Base-by-base conservation (phyloP, 2,329 filamentous ascomycete species). In the Metarhizium anisopliae region DNA sequence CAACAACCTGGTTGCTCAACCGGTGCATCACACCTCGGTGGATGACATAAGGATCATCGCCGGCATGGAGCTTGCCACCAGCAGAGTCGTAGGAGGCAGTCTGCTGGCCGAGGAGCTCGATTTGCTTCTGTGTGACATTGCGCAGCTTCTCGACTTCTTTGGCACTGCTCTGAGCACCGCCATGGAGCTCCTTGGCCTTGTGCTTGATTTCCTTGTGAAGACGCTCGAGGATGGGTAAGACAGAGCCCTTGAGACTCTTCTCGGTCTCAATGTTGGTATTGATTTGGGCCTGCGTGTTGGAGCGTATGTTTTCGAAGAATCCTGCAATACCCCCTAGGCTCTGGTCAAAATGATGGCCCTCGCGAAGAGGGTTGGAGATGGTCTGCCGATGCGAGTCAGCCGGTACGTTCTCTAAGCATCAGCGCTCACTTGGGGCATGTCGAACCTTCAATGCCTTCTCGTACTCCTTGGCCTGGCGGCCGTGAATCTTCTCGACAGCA, bases 191-290 rank as follows among this genome's bases (percentile, higher is more conserved):
- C 77, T 97, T 97, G 60, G 83, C 80, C 77, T 97, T 97, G 75
- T 88, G 85, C 81, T 97, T 99, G 78, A 99, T 94, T 71, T 97
- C 94, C 70, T 90, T 86, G 76, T 97, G 92, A 51, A 99, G 79
- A 53, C 91, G 87, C 64, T 95, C 90, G 67, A 99, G 86, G 60
- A 93, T 86, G 42, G 93, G 94, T 20, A 96, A 79, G 35, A 97
- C 88, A 14, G 86, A 85, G 58, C 85, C 86, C 73, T 93, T 95
- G 62, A 99, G 80, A 63, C 85, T 89, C 77, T 94, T 94, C 64
- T 94, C 91, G 6, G 92, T 96, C 70, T 97, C 93, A 64, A 86
- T 75, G 70, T 96, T 93, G 67, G 89, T 86, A 72, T 94, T 95
- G 65, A 91, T 84, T 65, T 97, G 82, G 50, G 87, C 89, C 80